Evolutionary conservation across 2,329 filamentous ascomycete genomes (phyloP), one percentile per base, ranked within the genome.

Genomic region (Penicillium brevicompactum): DNA sequence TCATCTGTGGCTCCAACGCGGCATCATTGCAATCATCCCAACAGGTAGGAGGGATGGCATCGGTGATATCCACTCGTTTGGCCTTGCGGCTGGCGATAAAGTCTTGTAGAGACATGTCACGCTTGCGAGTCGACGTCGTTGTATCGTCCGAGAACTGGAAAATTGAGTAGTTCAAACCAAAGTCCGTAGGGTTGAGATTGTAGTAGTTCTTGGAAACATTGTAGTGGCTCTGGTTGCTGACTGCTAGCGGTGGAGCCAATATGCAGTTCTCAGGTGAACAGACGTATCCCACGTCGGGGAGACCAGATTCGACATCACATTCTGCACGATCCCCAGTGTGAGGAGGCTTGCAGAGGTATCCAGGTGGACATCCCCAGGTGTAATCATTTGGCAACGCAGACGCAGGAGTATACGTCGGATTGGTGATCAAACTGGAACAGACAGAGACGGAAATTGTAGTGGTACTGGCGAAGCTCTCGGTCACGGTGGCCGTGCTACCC

Each of bases 101-200:
- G 21, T 49, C 42, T 41, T 34, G 27, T 1, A 53, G 42, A 21
- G 24, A 47, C 10, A 42, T 34, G 11, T 40, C n/a, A 5, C 49
- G 49, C 42, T 57, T 63, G 37, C 34, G 43, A 21, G 18, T 30
- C 18, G 22, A 14, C 6, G 32, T 6, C 10, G 4, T 7, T 21
- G 31, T 22, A 31, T 38, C 48, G 11, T 49, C 50, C 2, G 49
- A 40, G 14, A 24, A 43, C 4, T 56, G 30, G 16, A 88, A 89
- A 16, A 89, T 85, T 41, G 81, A 82, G 55, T 84, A 87, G 47
- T 78, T 82, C 14, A 90, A 74, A 4, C 86, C 87, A 55, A 90
- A 90, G 0, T 78, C 78, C 1, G 76, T 69, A 0, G 87, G 84
- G 52, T 86, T 77, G n/a, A 90, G 77, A 55, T 89, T 81, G 73